Percentiles rank a stretch among this genome's conserved stretches.
phyloP scores from a whole-genome alignment of 2,329 filamentous ascomycete species.

The Alternaria gaisen region DNA sequence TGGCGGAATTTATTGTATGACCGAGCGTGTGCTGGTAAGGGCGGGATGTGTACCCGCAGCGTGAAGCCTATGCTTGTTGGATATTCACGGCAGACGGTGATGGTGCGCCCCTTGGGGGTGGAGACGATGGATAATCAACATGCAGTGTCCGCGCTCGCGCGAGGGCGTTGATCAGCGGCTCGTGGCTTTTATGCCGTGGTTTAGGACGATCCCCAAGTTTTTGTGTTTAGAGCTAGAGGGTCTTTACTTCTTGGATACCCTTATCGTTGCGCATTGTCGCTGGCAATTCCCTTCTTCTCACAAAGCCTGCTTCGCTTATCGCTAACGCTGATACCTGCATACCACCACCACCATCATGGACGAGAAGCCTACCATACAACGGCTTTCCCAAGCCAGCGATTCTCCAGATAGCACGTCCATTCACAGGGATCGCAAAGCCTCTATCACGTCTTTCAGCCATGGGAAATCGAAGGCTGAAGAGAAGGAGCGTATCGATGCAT shows the following conservation, averaged over 20 bases:
- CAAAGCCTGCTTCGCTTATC: too few relatives aligned
- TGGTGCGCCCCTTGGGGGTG: background rate
- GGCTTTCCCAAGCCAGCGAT: background rate
- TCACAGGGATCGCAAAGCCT: background rate
- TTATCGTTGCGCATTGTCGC: background rate
- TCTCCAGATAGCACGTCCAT: background rate
- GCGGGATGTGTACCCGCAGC: background rate
- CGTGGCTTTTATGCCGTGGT: background rate
- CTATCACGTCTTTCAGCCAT: constrained; percentile 19
- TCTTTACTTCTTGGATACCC: background rate
- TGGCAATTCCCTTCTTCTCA: background rate
- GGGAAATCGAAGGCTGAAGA: constrained; percentile 11
- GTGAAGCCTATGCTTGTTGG: background rate
- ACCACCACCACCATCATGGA: background rate
- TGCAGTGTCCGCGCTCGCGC: background rate
- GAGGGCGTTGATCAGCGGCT: constrained; percentile 2
- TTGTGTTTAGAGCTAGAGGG: background rate
- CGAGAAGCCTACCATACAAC: background rate
- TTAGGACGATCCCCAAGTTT: background rate
- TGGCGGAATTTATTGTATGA: constrained; percentile 5
- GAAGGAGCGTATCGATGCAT: constrained; percentile 13
- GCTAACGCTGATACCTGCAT: background rate
- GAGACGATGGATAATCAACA: background rate
- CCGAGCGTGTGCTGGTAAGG: background rate
- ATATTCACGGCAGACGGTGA: background rate